These are phyloP conservation scores for Hordeum vulgare DNA, from an alignment of 176 grass and related monocot species.

Conservation along the genomic window MorexV3_pseudomolecules_assembly NC_058519.1:565547201-565547700, in stretches of 20 bases:
- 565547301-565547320: slow-evolving; percentile 33
- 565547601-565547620: slow-evolving; percentile 43
- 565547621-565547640: not conserved
- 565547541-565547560: slow-evolving; percentile 4
- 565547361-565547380: not conserved
- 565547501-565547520: slow-evolving; percentile 15
- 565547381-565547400: not conserved
- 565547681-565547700: not conserved
- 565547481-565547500: slow-evolving; percentile 41
- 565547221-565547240: slow-evolving; percentile 1
- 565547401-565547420: not conserved
- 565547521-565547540: slow-evolving; percentile 24
- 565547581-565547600: slow-evolving; percentile 51
- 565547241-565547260: slow-evolving; percentile 32
- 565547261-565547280: slow-evolving; percentile 46
- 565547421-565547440: no score
- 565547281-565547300: slow-evolving; percentile 37
- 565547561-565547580: slow-evolving; percentile 14
- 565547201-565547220: slow-evolving; percentile 21
- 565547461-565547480: slow-evolving; percentile 29
- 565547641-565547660: slow-evolving; percentile 9
- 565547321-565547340: slow-evolving; percentile 19
- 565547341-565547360: slow-evolving; percentile 17
- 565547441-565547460: not conserved
- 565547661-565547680: slow-evolving; percentile 8